Evolutionary conservation across 495 filamentous ascomycete species (phyloP).

Genomic region (Aspergillus baeticus): DNA sequence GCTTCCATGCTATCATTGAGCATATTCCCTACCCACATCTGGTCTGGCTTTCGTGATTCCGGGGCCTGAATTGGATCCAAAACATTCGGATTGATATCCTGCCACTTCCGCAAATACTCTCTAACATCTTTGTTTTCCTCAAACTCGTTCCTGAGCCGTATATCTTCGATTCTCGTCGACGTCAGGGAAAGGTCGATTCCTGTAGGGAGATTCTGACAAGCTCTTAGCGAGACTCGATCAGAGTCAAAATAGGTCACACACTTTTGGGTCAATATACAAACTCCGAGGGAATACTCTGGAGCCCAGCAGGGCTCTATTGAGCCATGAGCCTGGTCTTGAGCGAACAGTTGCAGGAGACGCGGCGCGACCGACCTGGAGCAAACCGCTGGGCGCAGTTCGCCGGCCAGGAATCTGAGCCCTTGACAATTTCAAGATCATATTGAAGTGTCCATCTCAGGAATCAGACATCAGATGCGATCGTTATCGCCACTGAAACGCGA

Average conservation of each 20-base stretch:
- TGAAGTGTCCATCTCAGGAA: slow-evolving; percentile 18
- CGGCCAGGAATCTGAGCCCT: slow-evolving; percentile 25
- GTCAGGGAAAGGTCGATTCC: slow-evolving; percentile 11
- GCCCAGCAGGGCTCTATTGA: neutral
- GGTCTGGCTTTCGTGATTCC: slow-evolving; percentile 9
- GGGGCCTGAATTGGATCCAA: slow-evolving; percentile 37
- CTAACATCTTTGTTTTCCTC: slow-evolving; percentile 45
- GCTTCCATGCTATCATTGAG: slow-evolving; percentile 43
- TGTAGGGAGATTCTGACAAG: slow-evolving; percentile 2
- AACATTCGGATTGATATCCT: slow-evolving; percentile 28
- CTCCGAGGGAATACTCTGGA: neutral
- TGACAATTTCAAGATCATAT: slow-evolving; percentile 26
- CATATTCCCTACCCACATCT: slow-evolving; percentile 34
- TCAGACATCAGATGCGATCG: neutral
- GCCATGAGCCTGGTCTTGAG: neutral
- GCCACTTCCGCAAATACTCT: slow-evolving; percentile 55
- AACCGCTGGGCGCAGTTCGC: slow-evolving; percentile 11
- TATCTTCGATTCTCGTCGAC: slow-evolving; percentile 21
- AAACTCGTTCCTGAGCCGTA: slow-evolving; percentile 34
- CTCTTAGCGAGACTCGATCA: neutral
- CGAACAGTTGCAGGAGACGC: slow-evolving; percentile 1
- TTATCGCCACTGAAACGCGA: neutral
- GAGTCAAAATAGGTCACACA: neutral
- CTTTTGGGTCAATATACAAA: slow-evolving; percentile 12
- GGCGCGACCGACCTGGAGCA: slow-evolving; percentile 8